phyloP scores from a whole-genome alignment of 306 rosid species.

The Cajanus cajan region DNA sequence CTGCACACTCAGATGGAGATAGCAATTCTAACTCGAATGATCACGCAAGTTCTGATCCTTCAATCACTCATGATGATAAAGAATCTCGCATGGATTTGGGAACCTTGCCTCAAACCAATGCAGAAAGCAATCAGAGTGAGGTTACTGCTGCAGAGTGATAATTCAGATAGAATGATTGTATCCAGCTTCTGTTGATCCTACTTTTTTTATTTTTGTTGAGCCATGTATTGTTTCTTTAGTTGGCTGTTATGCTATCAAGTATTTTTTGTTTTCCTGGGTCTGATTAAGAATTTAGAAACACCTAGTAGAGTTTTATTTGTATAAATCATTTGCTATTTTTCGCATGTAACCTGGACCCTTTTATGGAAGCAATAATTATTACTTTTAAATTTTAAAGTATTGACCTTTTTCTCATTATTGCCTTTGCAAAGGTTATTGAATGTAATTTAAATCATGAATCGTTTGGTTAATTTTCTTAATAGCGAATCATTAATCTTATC shows the following conservation, averaged over 20 bases:
- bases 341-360: conserved; percentile 8
- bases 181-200: conserved; percentile 16
- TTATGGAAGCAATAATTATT: conserved; percentile 1
- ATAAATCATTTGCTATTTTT: conserved; percentile 31
- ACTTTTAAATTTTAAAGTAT: neutral
- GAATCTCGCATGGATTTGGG: conserved; percentile 60
- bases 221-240: conserved; percentile 7
- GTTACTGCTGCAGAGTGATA: conserved; percentile 53
- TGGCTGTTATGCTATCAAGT: conserved; percentile 27
- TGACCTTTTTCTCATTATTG: conserved; percentile 1
- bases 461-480: neutral
- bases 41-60: conserved; percentile 45
- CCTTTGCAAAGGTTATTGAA: neutral
- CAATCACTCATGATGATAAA: conserved; percentile 53
- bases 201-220: conserved; percentile 22
- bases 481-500: neutral
- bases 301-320: conserved; percentile 25
- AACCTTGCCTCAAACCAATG: conserved; percentile 61
- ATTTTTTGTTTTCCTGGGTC: conserved; percentile 5
- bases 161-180: conserved; percentile 25
- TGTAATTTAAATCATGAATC: neutral
- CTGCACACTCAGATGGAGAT: conserved; percentile 26
- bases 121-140: conserved; percentile 44
- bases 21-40: conserved; percentile 34
- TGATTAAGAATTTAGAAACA: conserved; percentile 17